Base-by-base conservation (phyloP, 768 basidiomycete species). In the Tephrocybe sp. region DNA sequence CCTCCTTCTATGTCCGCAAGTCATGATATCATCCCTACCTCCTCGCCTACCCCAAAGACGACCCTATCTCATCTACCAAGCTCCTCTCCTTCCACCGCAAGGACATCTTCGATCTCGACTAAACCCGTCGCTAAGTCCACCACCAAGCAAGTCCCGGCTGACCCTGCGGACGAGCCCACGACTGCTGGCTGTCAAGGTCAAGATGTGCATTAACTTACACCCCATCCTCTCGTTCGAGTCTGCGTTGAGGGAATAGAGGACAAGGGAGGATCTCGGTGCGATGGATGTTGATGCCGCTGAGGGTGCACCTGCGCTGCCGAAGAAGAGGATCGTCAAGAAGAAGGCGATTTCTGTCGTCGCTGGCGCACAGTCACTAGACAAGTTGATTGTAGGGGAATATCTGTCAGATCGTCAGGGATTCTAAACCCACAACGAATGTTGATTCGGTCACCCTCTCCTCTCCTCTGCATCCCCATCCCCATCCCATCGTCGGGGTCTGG, bases 1-100 rank as follows among this genome's bases (percentile, higher is more conserved):
- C 94, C 30, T 97, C 97, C 60, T 99, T 98, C 89, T 89, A 92
- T 57, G 96, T 98, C 31, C 89, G 94, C 58, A 94, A 98, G 55
- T 99, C 81, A 84, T 65, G 97, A 99, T 68, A 84, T 91, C 71
- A 79, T 85, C 49, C 77, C 83, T 39, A 96, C 68, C 81, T 98
- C 54, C 76, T 85, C 57, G 92, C 98, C 38, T 98, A 95, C 83
- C 87, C 89, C 45, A 77, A 76, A 39, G 88, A 86, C 48, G 96
- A 98, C 71, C 61, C 70, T 39, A 79, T 96, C 54, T 96, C 97
- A 3, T 95, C 92, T 17, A 96, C 94, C 65, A 98, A 98, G 73
- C 83, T 95, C 56, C 82, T 98, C 60, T 92, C 92, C 4, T 97
- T 98, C 80, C 89, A 92, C 70, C 87, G 96, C 66, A 87, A 85